Conservation (phyloP, 2,329 filamentous ascomycete genomes). For the Graphiopsis chlorocephala region DNA sequence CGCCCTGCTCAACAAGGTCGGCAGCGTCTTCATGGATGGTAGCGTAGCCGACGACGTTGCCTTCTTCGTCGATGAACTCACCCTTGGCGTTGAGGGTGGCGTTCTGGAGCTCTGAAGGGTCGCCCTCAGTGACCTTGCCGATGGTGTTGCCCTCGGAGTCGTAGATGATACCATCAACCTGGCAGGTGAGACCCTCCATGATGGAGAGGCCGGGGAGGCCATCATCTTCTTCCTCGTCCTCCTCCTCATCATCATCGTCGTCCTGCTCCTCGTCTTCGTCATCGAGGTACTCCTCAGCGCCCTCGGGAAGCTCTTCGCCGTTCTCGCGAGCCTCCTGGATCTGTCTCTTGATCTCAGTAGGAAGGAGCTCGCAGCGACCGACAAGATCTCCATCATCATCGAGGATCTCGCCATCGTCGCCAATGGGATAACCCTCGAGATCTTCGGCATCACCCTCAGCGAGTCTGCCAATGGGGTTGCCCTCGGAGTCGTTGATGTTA, state of each 20-base stretch:
- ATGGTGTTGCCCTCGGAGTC: constrained; percentile 52
- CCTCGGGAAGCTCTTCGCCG: constrained; percentile 36
- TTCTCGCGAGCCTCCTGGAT: constrained; percentile 38
- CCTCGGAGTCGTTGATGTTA: constrained; percentile 50
- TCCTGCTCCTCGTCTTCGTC: constrained; percentile 35
- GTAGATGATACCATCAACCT: constrained; percentile 47
- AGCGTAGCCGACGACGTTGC: constrained; percentile 53
- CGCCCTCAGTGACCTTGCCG: constrained; percentile 47
- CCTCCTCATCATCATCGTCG: constrained; percentile 24
- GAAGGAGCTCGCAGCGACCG: constrained; percentile 51
- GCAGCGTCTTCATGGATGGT: constrained; percentile 48
- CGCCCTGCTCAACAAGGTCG: constrained; percentile 45
- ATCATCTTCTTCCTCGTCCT: constrained; percentile 26
- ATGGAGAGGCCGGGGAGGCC: constrained; percentile 47
- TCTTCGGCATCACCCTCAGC: constrained; percentile 54
- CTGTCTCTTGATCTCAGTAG: constrained; percentile 45
- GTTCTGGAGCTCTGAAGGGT: constrained; percentile 48
- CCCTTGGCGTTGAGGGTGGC: constrained; percentile 52
- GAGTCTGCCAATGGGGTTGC: constrained; percentile 49
- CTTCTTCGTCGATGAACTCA: constrained; percentile 54
- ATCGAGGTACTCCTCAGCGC: constrained; percentile 34
- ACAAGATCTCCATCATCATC: constrained; percentile 56
- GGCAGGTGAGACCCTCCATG: constrained; percentile 48
- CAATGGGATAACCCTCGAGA: constrained; percentile 51
- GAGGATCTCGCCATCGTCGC: constrained; percentile 55